Percentiles rank a stretch among this genome's conserved stretches.
These are phyloP conservation scores for Apophysomyces sp. DNA, from an alignment of 371 early-diverging fungal genomes.

Conservation along the genomic window DNA sequence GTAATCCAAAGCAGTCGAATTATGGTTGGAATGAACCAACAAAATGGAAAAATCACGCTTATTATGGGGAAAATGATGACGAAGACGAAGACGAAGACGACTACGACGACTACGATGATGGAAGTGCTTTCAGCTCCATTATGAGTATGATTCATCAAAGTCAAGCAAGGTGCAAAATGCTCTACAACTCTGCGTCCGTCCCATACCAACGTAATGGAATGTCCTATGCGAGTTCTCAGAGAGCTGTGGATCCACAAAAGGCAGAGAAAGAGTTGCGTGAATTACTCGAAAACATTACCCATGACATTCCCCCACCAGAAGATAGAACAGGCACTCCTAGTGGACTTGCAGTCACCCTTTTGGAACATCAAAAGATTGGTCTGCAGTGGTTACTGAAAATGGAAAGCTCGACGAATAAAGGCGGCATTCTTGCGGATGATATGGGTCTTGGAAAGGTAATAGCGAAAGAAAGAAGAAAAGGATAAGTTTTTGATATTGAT, in stretches of 20 bases:
- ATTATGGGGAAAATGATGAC: neutral
- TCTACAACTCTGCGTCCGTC: neutral
- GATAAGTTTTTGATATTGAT: neutral
- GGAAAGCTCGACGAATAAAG: slow-evolving; percentile 51
- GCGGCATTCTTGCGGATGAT: slow-evolving; percentile 80
- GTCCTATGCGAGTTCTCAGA: neutral
- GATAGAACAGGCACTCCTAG: slow-evolving; percentile 53
- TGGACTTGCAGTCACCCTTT: slow-evolving; percentile 40
- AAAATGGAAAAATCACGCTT: neutral
- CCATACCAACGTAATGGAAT: neutral
- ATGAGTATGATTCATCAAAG: neutral
- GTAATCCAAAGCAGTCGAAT: neutral
- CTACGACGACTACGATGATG: neutral
- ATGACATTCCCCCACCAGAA: slow-evolving; percentile 38
- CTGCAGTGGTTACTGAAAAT: slow-evolving; percentile 63
- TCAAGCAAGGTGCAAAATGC: neutral
- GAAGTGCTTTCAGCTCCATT: neutral
- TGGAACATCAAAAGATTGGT: slow-evolving; percentile 68
- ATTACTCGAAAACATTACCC: slow-evolving; percentile 41
- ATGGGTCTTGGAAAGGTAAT: slow-evolving; percentile 54
- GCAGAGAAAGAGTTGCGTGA: slow-evolving; percentile 41
- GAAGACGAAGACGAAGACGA: neutral
- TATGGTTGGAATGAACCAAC: neutral
- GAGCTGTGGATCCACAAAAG: slow-evolving; percentile 3
- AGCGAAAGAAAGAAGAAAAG: no score